phyloP scores from a whole-genome alignment of 2,329 filamentous ascomycete species.

The Chalaropsis thielavioides region DNA sequence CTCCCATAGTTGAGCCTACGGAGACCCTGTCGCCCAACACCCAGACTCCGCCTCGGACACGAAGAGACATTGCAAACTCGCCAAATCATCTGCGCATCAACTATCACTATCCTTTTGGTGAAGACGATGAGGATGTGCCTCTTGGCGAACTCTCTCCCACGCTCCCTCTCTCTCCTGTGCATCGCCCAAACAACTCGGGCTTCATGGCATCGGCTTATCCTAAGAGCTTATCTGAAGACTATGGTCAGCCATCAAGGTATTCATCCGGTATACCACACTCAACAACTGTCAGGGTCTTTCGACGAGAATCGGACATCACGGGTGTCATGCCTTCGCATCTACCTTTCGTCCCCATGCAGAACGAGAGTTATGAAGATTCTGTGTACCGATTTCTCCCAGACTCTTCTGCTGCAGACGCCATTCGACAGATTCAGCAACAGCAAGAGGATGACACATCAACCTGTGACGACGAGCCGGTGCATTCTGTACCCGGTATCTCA shows the following conservation, averaged over 20 bases:
- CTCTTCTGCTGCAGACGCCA: conserved; percentile 21
- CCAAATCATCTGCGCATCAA: conserved; percentile 13
- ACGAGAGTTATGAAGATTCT: conserved; percentile 24
- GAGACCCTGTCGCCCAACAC: neutral
- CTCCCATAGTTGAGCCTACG: conserved; percentile 4
- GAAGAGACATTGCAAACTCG: neutral
- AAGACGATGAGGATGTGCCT: conserved; percentile 12
- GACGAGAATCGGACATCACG: conserved; percentile 28
- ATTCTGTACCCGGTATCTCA: conserved; percentile 18
- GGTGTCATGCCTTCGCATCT: conserved; percentile 5
- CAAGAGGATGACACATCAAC: conserved; percentile 25
- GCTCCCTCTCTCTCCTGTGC: conserved; percentile 14
- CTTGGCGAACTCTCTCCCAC: conserved; percentile 16
- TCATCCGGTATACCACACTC: conserved; percentile 10
- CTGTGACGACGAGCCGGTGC: conserved; percentile 23
- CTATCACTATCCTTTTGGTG: conserved; percentile 17
- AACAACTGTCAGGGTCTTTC: conserved; percentile 28
- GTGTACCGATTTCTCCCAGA: conserved; percentile 28
- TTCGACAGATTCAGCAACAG: conserved; percentile 21
- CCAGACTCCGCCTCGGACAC: neutral
- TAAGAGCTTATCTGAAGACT: conserved; percentile 26
- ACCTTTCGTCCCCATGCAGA: conserved; percentile 7
- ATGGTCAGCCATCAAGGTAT: conserved; percentile 22
- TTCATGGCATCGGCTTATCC: conserved; percentile 17
- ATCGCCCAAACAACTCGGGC: conserved; percentile 2